Evolutionary conservation across 805 yeast genomes (phyloP), one percentile per base, ranked within the genome.

Genomic region (Kregervanrija fluxuum): DNA sequence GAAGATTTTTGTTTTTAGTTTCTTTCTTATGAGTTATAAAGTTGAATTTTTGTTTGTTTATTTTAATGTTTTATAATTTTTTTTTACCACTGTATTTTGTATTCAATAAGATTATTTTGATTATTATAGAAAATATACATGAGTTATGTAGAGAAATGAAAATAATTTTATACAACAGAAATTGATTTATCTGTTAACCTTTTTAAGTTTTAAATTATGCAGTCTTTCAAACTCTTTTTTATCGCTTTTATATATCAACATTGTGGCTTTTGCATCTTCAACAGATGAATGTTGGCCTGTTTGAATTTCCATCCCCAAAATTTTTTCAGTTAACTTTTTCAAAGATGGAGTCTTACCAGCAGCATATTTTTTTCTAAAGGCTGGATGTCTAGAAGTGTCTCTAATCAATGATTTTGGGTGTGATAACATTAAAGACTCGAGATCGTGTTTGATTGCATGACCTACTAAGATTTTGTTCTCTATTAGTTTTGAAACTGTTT

Each of bases 181-280:
- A 37, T 37, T n/a, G 28, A 37, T 37, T n/a, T 28, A 37, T 37
- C 12, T 40, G 36, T 32, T 40, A 46, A 53, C 14, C 52, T 54
- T 45, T 47, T 36, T 57, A 36, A 55, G 60, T 40, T 62, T 60
- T 44, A 54, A 51, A 39, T 56, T 53, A 48, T 63, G 62, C 2
- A 59, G 40, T 38, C 64, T 65, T 51, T 82, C 93, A 55, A 85
- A 81, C 43, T 77, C 86, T 43, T 66, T 69, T 56, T 77, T 81
- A 49, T 77, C 74, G 42, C 74, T 57, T 48, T 85, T 73, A 57
- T 79, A 89, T n/a, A 89, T 62, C 48, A 81, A 60, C 95, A 89
- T 90, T 0, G 96, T 80, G 1, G 90, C 90, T 55, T 77, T 77
- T 0, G 96, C 95, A 66, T 89, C 97, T 57, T 87, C 95, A 1